Base-by-base conservation (phyloP, 78 protist species). In the Dictyostelium intermedium region DNA sequence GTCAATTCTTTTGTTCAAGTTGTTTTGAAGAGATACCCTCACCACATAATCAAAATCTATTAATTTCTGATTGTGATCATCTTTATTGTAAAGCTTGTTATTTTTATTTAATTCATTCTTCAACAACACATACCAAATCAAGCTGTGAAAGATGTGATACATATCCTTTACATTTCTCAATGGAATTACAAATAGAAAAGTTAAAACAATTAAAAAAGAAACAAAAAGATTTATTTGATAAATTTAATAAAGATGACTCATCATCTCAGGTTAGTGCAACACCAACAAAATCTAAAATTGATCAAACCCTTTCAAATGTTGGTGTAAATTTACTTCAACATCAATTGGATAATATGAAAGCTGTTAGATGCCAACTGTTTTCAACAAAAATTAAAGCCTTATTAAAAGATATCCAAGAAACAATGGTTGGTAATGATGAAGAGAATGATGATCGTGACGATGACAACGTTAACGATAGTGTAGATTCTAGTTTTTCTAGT, bases 161-260 rank as follows among this genome's bases (percentile, higher is more conserved):
- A 56, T 20, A 56, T 56, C 66, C 66, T 56, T 20, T 56, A 56
- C 66, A 56, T 14, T 56, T 56, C 66, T 13, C 25, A 5, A 56
- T 56, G 66, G 20, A 1, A 5, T 30, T 69, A 30, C 77, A 69
- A 69, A 1, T 5, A 13, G 37, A 56, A 6, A 56, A 56, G 20
- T 56, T 13, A 13, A 56, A 20, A 20, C 66, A 56, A 20, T 56
- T 56, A 56, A 56, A 27, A 27, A 66, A 66, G 34, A 66, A 66
- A 66, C 74, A 66, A 66, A 66, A 66, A 66, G 74, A 27, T 66
- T 66, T 66, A 66, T 27, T 66, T 66, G 74, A 66, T 66, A 25
- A 66, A 66, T n/a, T 27, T 27, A 66, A 66, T 25, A 27, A 25
- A 25, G 73, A 25, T 25, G 25, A 56, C 18, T 56, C 20, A 56